Percentiles rank a stretch among this genome's conserved stretches.
phyloP scores from a whole-genome alignment of 805 yeast species.

The Pichia insulana region DNA sequence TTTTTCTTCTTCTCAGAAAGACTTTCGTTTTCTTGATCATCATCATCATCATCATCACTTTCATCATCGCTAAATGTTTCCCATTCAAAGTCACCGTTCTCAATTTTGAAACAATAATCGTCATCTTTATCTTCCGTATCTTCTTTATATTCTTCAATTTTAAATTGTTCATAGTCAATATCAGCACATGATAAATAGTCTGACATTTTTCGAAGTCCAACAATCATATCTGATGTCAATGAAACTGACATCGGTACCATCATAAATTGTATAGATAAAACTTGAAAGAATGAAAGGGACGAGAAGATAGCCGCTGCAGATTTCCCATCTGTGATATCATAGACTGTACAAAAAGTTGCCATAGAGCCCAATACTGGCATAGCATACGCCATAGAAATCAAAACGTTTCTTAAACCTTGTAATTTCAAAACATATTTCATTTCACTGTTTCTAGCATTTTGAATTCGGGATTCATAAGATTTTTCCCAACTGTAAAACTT shows the following conservation, averaged over 20 bases:
- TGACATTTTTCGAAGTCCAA: conserved; percentile 53
- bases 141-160: conserved; percentile 15
- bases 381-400: conserved; percentile 51
- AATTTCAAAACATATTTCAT: conserved; percentile 47
- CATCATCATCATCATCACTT: conserved; percentile 14
- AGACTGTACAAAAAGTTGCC: conserved; percentile 39
- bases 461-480: conserved; percentile 54
- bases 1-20: no score
- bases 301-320: conserved; percentile 59
- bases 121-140: conserved; percentile 27
- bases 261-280: conserved; percentile 52
- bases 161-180: conserved; percentile 29
- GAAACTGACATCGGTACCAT: conserved; percentile 64
- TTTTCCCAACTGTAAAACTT: conserved; percentile 88
- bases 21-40: conserved; percentile 1
- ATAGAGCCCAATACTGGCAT: conserved; percentile 62
- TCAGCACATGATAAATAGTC: conserved; percentile 35
- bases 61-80: conserved; percentile 34
- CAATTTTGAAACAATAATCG: conserved; percentile 31
- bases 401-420: conserved; percentile 53
- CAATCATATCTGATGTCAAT: conserved; percentile 53
- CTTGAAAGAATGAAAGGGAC: conserved; percentile 57
- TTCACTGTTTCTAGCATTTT: conserved; percentile 52
- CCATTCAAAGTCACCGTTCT: conserved; percentile 63
- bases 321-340: conserved; percentile 28